Conservation (phyloP, 176 grass and related monocot genomes). For the Musa itinerans region DNA sequence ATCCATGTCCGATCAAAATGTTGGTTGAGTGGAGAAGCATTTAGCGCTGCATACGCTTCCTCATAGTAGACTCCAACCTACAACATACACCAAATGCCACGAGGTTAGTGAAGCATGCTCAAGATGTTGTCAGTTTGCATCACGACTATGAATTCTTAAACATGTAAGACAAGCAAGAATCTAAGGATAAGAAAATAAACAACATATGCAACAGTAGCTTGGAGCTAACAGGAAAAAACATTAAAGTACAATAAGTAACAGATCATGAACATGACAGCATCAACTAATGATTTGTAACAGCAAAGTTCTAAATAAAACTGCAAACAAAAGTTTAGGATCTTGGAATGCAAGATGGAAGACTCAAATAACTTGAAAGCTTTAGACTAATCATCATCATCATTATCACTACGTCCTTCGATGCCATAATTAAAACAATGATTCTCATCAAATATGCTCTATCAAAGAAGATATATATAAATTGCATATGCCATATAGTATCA, state of each 20-base stretch:
- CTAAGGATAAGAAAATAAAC: not conserved
- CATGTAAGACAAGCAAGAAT: not conserved
- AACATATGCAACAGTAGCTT: not conserved
- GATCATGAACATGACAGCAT: not conserved
- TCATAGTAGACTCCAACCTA: constrained; percentile 70
- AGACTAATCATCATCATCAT: not conserved
- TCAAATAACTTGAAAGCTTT: not conserved
- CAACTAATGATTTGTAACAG: not conserved
- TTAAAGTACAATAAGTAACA: not conserved
- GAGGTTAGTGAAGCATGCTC: not conserved
- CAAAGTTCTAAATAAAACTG: not conserved
- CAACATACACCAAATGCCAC: constrained; percentile 9
- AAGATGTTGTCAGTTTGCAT: too few species aligned
- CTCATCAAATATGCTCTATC: not conserved
- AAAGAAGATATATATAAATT: not conserved
- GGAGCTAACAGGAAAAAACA: not conserved
- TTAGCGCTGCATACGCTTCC: constrained; percentile 52
- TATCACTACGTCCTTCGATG: not conserved
- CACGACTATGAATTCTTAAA: too few species aligned
- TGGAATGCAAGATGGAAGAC: not conserved
- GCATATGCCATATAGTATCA: not conserved
- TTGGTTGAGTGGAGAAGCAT: constrained; percentile 33
- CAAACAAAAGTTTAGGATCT: not conserved
- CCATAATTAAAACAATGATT: not conserved
- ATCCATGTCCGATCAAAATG: constrained; percentile 72